Evolutionary conservation across 2,329 filamentous ascomycete species (phyloP).

Genomic region (Neophaeococcomyces aloes): DNA sequence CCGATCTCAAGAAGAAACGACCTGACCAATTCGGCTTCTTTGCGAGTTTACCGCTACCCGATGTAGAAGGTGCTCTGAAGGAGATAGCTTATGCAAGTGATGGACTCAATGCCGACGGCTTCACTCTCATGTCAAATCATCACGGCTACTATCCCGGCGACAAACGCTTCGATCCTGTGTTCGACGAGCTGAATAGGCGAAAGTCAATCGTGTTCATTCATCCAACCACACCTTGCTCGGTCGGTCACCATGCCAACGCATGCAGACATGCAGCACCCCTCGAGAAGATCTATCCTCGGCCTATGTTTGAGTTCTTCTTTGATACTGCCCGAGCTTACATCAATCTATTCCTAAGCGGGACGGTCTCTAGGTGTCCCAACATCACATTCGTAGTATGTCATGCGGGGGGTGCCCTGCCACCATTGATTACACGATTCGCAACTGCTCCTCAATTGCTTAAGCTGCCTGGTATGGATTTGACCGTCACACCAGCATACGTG

Average conservation of each 20-base stretch:
- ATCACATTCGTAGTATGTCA: conserved; percentile 42
- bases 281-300: conserved; percentile 29
- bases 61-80: conserved; percentile 36
- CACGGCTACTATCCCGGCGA: conserved; percentile 45
- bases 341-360: conserved; percentile 41
- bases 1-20: conserved; percentile 21
- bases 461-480: conserved; percentile 14
- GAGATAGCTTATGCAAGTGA: conserved; percentile 39
- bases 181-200: conserved; percentile 38
- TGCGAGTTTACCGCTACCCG: conserved; percentile 43
- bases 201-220: conserved; percentile 45
- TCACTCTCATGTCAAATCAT: conserved; percentile 43
- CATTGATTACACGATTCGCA: conserved; percentile 18
- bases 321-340: conserved; percentile 41
- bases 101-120: conserved; percentile 38
- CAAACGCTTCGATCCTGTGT: conserved; percentile 35
- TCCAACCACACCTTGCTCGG: conserved; percentile 33
- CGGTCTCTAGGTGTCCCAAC: conserved; percentile 36
- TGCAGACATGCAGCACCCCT: conserved; percentile 17
- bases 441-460: conserved; percentile 14
- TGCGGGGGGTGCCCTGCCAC: conserved; percentile 36
- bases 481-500: conserved; percentile 15
- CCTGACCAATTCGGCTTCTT: conserved; percentile 41
- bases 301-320: conserved; percentile 44
- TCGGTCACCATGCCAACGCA: background rate